Evolutionary conservation across 208 protist species (phyloP), one percentile per base, ranked within the genome.

Genomic region (Leptomonas pyrrhocoris): DNA sequence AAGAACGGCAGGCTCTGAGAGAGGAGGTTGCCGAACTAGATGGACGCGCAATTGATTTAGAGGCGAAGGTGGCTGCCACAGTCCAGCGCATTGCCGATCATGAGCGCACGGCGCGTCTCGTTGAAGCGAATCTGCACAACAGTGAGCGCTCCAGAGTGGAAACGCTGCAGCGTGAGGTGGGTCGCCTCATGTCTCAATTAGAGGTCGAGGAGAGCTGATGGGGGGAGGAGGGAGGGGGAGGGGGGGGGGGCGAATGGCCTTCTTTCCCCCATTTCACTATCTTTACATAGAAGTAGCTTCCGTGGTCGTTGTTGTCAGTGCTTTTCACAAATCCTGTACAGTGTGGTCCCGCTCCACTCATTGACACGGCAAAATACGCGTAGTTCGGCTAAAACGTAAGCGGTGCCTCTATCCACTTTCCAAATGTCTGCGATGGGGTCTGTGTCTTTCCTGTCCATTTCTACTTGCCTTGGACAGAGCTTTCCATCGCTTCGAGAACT

Each of bases 101-200:
- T 8, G 58, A 60, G 16, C n/a, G 58, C 23, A 48, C 15, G 42
- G n/a, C 25, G 13, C 46, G 12, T 18, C 49, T 46, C 13, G 31
- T 58, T 1, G 36, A 36, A n/a, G 48, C n/a, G 3, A 53, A 7
- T 21, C 25, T 42, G 6, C 34, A 25, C 18, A 18, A 19, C 0
- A 21, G 34, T 19, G 57, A 64, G 67, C 57, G 25, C 5, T 12
- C 25, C 16, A n/a, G 67, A n/a, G 42, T 73, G 18, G 67, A 43
- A 18, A 0, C 57, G 11, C 27, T 57, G 57, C n/a, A 65, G 21
- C 43, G 16, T 19, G 45, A 49, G 0, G 23, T 59, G 0, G 18
- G 45, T 28, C 38, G 65, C 15, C 64, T 62, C 8, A 11, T 38
- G 6, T 45, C 34, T 8, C 19, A 69, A 15, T 1, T 58, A 31